Conservation (phyloP, 2,329 filamentous ascomycete genomes). For the Trichoderma sp. region DNA sequence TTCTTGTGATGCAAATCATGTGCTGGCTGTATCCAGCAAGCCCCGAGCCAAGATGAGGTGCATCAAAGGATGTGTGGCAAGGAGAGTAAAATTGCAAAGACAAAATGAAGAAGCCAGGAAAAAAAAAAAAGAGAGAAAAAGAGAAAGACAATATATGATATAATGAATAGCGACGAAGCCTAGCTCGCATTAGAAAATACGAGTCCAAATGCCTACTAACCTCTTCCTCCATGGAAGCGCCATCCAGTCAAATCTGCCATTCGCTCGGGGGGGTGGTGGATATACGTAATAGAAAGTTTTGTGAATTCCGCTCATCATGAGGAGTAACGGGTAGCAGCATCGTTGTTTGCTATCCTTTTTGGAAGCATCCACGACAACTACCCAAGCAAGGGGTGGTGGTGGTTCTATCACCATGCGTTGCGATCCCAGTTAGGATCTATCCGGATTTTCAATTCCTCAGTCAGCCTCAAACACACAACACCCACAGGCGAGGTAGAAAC, state of each 20-base stretch:
- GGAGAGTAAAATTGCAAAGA: not conserved
- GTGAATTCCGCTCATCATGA: not conserved
- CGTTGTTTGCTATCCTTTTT: not conserved
- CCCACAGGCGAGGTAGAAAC: not conserved
- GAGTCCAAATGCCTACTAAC: not conserved
- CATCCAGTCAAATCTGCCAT: not conserved
- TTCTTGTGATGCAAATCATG: not conserved
- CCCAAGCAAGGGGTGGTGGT: too few species aligned
- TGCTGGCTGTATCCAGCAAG: not conserved
- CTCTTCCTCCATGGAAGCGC: not conserved
- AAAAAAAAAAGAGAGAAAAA: not conserved
- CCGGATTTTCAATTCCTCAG: not conserved
- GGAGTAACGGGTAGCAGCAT: not conserved
- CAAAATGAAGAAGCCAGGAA: not conserved
- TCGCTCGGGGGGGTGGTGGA: not conserved
- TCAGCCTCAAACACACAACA: not conserved
- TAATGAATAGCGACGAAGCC: not conserved
- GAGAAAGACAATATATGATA: not conserved
- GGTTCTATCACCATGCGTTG: conserved; percentile 68
- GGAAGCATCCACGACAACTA: not conserved
- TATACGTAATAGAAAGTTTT: not conserved
- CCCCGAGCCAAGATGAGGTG: not conserved
- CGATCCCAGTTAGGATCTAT: conserved; percentile 85
- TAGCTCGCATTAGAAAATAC: not conserved
- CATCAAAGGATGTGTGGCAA: not conserved